Percentiles rank a stretch among this genome's conserved stretches.
These are phyloP conservation scores for Olyra latifolia DNA, from an alignment of 176 grass and related monocot genomes.

Conservation along the genomic window DNA sequence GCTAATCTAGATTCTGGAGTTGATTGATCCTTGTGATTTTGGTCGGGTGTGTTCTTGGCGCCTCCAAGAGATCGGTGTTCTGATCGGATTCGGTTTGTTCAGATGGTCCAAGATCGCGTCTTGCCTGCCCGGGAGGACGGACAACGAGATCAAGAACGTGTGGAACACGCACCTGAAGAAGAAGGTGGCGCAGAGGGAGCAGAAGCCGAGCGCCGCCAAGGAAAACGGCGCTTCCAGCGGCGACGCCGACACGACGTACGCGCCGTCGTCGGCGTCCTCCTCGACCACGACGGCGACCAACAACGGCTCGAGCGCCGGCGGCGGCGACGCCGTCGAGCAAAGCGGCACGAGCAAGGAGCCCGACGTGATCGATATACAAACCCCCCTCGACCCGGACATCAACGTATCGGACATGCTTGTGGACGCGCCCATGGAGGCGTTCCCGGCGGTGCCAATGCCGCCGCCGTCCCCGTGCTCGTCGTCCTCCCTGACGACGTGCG, in stretches of 20 bases:
- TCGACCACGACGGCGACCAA: constrained; percentile 21
- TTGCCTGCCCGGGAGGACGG: constrained; percentile 76
- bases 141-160: constrained; percentile 98
- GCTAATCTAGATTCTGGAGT: too few species aligned
- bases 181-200: constrained; percentile 36
- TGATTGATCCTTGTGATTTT: neutral
- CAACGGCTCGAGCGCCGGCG: constrained; percentile 27
- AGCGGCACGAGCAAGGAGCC: constrained; percentile 46
- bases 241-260: neutral
- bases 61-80: neutral
- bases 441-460: constrained; percentile 29
- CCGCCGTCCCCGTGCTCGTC: constrained; percentile 51
- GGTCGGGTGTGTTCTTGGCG: neutral
- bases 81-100: neutral
- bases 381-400: neutral
- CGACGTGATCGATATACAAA: neutral
- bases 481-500: constrained; percentile 38
- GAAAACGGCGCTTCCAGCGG: neutral
- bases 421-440: neutral
- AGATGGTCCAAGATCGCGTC: constrained; percentile 95
- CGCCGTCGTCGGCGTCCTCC: constrained; percentile 40
- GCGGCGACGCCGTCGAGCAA: constrained; percentile 38
- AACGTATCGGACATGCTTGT: constrained; percentile 46
- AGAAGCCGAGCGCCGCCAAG: neutral
- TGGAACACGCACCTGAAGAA: constrained; percentile 98